Evolutionary conservation across 495 filamentous ascomycete species (phyloP).

Genomic region (Aspergillus cavernicola): DNA sequence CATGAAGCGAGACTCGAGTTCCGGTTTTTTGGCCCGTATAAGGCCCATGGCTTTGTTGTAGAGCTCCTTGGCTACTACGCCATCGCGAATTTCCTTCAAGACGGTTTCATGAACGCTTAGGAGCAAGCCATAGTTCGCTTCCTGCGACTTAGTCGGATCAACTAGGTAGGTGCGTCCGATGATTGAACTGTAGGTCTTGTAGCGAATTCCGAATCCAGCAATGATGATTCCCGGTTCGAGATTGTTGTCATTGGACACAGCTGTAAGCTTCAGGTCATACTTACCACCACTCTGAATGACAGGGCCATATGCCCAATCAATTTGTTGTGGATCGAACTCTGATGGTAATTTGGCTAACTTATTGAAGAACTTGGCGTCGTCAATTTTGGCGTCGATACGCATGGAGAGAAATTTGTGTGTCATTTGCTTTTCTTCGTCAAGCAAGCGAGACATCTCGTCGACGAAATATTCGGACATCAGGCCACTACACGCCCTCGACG

Average conservation of each 20-base stretch:
- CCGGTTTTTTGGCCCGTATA: conserved; percentile 83
- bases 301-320: conserved; percentile 93
- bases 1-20: conserved; percentile 86
- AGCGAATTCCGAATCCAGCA: conserved; percentile 83
- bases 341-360: conserved; percentile 74
- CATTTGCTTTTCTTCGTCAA: conserved; percentile 95
- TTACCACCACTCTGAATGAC: conserved; percentile 91
- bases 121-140: conserved; percentile 92
- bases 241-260: conserved; percentile 72
- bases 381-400: conserved; percentile 85
- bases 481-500: conserved; percentile 86
- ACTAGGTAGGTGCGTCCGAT: conserved; percentile 93
- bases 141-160: conserved; percentile 91
- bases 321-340: conserved; percentile 84
- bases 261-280: conserved; percentile 80
- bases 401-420: conserved; percentile 78
- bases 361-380: conserved; percentile 88
- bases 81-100: conserved; percentile 87
- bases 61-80: conserved; percentile 80
- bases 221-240: conserved; percentile 94
- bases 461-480: conserved; percentile 92
- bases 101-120: conserved; percentile 76
- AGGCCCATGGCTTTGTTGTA: conserved; percentile 80
- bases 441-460: conserved; percentile 92
- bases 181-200: conserved; percentile 88